Evolutionary conservation across 1,139 yeast genomes (phyloP).

Genomic region (Suhomyces panamericanus): DNA sequence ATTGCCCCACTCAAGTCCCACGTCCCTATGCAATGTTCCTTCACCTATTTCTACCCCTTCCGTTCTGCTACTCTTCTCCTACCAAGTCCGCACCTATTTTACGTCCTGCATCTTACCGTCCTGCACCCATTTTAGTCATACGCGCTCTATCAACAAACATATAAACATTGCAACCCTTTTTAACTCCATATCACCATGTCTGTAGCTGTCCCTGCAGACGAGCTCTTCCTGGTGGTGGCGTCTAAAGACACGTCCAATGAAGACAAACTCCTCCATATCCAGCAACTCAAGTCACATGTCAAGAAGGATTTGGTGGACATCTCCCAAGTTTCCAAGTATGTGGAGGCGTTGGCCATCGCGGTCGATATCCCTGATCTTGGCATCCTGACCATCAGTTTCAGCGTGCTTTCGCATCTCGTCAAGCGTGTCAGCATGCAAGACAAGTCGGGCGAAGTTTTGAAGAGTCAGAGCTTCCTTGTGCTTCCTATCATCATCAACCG

Average conservation of each 20-base stretch:
- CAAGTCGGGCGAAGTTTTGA: conserved; percentile 44
- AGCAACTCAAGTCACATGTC: conserved; percentile 64
- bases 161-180: conserved; percentile 1
- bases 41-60: not conserved
- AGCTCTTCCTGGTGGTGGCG: conserved; percentile 27
- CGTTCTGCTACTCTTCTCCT: too few species aligned
- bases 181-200: conserved; percentile 7
- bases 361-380: conserved; percentile 41
- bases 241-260: conserved; percentile 20
- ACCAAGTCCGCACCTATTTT: too few species aligned
- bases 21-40: too few species aligned
- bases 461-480: conserved; percentile 47
- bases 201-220: conserved; percentile 22
- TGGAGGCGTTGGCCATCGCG: conserved; percentile 55
- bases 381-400: conserved; percentile 55
- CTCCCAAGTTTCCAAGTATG: conserved; percentile 52
- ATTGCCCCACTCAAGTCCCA: too few species aligned
- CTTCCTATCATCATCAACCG: conserved; percentile 59
- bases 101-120: not conserved
- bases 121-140: not conserved
- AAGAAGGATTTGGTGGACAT: conserved; percentile 65
- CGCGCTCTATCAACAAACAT: conserved; percentile 3
- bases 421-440: conserved; percentile 79
- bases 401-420: conserved; percentile 71
- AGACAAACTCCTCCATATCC: conserved; percentile 41